Percentiles rank a stretch among this genome's conserved stretches.
phyloP scores from a whole-genome alignment of 2,329 filamentous ascomycete species.

The Epicoccum sorghinum region DNA sequence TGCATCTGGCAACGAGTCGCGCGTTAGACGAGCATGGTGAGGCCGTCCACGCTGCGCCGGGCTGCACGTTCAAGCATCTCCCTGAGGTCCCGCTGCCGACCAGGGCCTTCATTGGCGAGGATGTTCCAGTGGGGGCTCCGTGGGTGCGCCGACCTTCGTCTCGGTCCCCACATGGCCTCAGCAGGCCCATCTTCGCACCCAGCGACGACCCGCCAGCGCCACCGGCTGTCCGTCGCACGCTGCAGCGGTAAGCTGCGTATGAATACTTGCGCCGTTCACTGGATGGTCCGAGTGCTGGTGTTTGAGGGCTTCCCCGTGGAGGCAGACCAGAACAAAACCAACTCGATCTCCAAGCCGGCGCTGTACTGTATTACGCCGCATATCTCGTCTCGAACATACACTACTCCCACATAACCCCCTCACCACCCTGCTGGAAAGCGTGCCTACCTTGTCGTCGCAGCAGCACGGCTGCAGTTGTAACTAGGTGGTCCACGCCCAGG shows the following conservation, averaged over 20 bases:
- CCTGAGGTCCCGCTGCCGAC: slow-evolving; percentile 13
- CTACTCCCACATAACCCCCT: neutral
- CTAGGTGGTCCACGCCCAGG: slow-evolving; percentile 15
- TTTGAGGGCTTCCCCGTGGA: slow-evolving; percentile 26
- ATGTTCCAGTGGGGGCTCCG: slow-evolving; percentile 25
- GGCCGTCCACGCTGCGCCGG: slow-evolving; percentile 19
- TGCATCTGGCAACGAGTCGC: slow-evolving; percentile 6
- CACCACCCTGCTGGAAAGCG: neutral
- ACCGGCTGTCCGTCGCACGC: slow-evolving; percentile 31
- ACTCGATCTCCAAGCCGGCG: slow-evolving; percentile 1
- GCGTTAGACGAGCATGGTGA: slow-evolving; percentile 8
- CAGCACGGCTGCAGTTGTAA: slow-evolving; percentile 29
- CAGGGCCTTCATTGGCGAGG: slow-evolving; percentile 21
- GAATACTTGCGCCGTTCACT: slow-evolving; percentile 35
- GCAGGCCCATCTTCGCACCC: slow-evolving; percentile 10
- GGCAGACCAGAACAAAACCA: slow-evolving; percentile 18
- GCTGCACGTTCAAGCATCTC: slow-evolving; percentile 22
- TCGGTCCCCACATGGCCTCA: slow-evolving; percentile 19
- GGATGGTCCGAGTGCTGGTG: slow-evolving; percentile 16
- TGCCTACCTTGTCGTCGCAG: neutral
- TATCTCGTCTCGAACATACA: neutral
- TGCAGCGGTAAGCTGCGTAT: slow-evolving; percentile 27
- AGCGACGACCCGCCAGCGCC: slow-evolving; percentile 28
- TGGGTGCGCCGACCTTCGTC: slow-evolving; percentile 26
- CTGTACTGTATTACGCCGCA: slow-evolving; percentile 4